Evolutionary conservation across 225 moss, liverwort and hornwort genomes (phyloP), one percentile per base, ranked within the genome.

Genomic region (Polytrichum commune): DNA sequence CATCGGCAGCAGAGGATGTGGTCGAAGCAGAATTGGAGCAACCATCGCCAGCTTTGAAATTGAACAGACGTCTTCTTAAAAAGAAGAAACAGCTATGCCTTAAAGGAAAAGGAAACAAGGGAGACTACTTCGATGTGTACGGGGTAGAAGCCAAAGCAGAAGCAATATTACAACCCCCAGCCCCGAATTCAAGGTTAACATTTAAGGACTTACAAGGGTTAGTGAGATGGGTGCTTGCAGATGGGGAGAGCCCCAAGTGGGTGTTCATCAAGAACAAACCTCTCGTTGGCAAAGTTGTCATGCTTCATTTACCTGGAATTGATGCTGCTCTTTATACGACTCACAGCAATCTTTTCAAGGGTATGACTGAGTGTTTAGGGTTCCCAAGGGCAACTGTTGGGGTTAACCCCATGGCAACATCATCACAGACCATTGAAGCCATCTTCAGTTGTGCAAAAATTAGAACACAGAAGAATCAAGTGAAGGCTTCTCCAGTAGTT

Each of bases 241-340:
- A 97, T 27, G 97, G 97, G 62, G 79, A 78, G 63, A 97, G 77
- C 72, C 97, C 97, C 8, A 92, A 80, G 62, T 97, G 94, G 94
- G 79, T 91, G 8, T 94, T 94, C 29, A 88, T 97, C 66, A 97
- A 97, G 84, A 98, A 94, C 76, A 98, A 92, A 78, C 97, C 97
- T 57, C 90, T 94, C 23, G 92, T 98, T 19, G 87, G 90, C 32
- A 94, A 91, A 79, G 90, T 89, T 24, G 90, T 94, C 71, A 73
- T 97, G 80, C 81, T 97, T 25, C 90, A 88, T 74, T 19, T 97
- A 20, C 88, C 94, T 33, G 97, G 92, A 55, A 71, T 98, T 79
- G 94, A 94, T 75, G 94, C 90, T 66, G 91, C 90, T 30, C 78
- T 94, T 24, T 98, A 91, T 75, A 84, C 84, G 79, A 90, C 86